These are phyloP conservation scores for Acanthamoeba quina DNA, from an alignment of 208 protist genomes.

Conservation along the genomic window DNA sequence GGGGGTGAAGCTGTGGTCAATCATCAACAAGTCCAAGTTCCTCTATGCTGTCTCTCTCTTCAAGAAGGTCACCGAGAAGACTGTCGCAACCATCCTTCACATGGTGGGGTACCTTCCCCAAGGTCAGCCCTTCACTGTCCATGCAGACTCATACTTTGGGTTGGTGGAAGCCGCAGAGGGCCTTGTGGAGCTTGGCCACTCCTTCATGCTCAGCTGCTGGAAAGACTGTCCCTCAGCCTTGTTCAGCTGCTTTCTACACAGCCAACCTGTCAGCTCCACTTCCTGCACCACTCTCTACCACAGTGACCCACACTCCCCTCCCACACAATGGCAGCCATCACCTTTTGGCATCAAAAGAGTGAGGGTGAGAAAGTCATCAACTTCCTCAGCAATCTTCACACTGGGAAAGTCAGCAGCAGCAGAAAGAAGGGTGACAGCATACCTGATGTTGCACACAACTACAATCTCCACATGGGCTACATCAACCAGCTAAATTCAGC, in stretches of 20 bases:
- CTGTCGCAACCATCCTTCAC: neutral
- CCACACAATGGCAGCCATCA: slow-evolving; percentile 7
- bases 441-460: neutral
- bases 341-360: neutral
- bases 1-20: slow-evolving; percentile 60
- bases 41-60: neutral
- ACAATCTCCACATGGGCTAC: neutral
- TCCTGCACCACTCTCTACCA: neutral
- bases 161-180: neutral
- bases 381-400: no score
- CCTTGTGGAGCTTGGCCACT: neutral
- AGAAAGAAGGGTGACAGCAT: neutral
- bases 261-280: neutral
- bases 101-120: neutral
- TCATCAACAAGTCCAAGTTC: neutral
- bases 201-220: slow-evolving; percentile 7
- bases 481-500: neutral
- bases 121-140: neutral
- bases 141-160: slow-evolving; percentile 36
- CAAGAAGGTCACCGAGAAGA: neutral
- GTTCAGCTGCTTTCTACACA: slow-evolving; percentile 6
- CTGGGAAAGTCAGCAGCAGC: no score
- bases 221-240: slow-evolving; percentile 26
- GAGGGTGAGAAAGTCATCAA: neutral
- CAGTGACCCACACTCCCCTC: neutral